Percentiles rank a stretch among this genome's conserved stretches.
Evolutionary conservation across 2,329 filamentous ascomycete species (phyloP).

Genomic region (Tolypocladium inflatum): DNA sequence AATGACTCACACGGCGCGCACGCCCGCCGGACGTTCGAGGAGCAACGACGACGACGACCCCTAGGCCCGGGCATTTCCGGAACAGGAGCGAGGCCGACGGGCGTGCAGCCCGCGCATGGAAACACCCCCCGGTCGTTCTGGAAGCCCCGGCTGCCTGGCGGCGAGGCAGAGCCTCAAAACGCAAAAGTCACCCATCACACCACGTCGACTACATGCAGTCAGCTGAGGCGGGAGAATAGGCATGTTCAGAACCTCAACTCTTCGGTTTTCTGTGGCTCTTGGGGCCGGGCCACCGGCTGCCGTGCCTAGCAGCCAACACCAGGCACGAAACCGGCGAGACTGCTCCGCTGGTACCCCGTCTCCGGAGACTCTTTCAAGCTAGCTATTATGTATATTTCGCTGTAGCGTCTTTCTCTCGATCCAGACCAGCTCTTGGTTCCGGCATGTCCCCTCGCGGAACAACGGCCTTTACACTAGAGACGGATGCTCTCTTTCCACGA

Average conservation of each 20-base stretch:
- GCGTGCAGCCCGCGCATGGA: neutral
- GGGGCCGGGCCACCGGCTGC: neutral
- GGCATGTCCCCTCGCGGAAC: neutral
- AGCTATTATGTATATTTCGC: constrained; percentile 24
- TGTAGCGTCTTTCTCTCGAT: constrained; percentile 20
- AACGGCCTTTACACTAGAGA: neutral
- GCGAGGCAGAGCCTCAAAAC: neutral
- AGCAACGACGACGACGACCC: too few relatives aligned
- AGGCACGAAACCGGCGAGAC: neutral
- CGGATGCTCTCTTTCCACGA: neutral
- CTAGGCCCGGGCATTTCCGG: neutral
- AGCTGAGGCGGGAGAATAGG: neutral
- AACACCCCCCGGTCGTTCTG: neutral
- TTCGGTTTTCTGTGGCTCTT: neutral
- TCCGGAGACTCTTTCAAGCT: constrained; percentile 22
- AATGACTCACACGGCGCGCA: constrained; percentile 16
- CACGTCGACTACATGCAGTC: neutral
- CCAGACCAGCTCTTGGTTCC: neutral
- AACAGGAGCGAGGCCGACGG: too few relatives aligned
- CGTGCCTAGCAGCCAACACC: neutral
- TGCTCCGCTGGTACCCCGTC: constrained; percentile 1
- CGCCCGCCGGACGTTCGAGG: neutral
- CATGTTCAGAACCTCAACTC: neutral
- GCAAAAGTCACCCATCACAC: neutral
- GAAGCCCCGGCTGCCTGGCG: neutral